Evolutionary conservation across 2,329 filamentous ascomycete genomes (phyloP).

Genomic region (Westerdykella aurantiaca): DNA sequence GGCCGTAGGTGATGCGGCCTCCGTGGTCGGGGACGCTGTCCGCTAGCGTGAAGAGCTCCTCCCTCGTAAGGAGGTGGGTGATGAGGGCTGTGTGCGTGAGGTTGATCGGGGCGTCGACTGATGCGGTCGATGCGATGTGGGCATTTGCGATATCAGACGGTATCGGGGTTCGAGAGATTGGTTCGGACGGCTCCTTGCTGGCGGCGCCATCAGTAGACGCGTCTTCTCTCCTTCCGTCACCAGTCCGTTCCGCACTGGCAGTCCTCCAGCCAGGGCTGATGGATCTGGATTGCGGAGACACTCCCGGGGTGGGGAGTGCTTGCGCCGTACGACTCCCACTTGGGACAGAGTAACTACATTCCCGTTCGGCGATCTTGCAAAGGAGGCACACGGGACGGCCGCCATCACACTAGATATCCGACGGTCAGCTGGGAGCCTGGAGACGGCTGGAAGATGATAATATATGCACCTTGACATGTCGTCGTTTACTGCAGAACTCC

Average conservation of each 20-base stretch:
- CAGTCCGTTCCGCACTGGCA: too few relatives aligned
- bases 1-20: slow-evolving; percentile 10
- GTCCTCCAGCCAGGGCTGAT: too few relatives aligned
- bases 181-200: too few relatives aligned
- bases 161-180: not conserved
- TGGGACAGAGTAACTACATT: slow-evolving; percentile 5
- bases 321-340: too few relatives aligned
- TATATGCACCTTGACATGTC: slow-evolving; percentile 15
- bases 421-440: not conserved
- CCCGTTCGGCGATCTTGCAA: slow-evolving; percentile 11
- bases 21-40: slow-evolving; percentile 11
- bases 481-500: slow-evolving; percentile 10
- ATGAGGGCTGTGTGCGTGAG: slow-evolving; percentile 35
- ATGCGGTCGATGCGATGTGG: not conserved
- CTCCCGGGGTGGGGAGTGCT: too few relatives aligned
- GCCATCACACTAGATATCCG: slow-evolving; percentile 15
- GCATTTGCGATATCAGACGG: not conserved
- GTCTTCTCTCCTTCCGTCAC: too few relatives aligned
- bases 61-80: slow-evolving; percentile 21
- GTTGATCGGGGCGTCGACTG: slow-evolving; percentile 20
- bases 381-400: slow-evolving; percentile 14
- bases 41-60: slow-evolving; percentile 21
- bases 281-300: too few relatives aligned
- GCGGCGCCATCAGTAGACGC: too few relatives aligned
- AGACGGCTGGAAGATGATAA: not conserved